Evolutionary conservation across 345 rosid genomes (phyloP).

Genomic region (Eucalyptus erythrocorys): DNA sequence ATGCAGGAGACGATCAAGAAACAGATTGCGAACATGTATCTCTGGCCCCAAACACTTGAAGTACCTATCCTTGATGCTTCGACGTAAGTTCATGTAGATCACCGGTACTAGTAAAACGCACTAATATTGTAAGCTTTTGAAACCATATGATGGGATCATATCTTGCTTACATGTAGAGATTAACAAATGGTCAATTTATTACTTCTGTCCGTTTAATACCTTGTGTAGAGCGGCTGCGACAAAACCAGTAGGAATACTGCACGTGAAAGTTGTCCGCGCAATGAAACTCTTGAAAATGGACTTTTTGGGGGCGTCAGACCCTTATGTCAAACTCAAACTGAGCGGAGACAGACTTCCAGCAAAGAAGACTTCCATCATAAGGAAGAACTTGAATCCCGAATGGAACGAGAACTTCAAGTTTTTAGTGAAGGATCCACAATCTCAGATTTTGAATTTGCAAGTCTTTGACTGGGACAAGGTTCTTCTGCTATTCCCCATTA

Average conservation of each 20-base stretch:
- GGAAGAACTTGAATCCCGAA: constrained; percentile 34
- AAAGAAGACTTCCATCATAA: constrained; percentile 29
- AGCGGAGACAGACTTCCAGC: constrained; percentile 28
- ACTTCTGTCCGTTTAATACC: not conserved
- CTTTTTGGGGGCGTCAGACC: constrained; percentile 38
- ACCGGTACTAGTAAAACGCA: not conserved
- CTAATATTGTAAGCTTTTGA: not conserved
- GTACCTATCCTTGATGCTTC: constrained; percentile 34
- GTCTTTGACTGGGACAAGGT: constrained; percentile 53
- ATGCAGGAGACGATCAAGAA: constrained; percentile 28
- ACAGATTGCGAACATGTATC: constrained; percentile 28
- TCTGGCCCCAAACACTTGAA: constrained; percentile 38
- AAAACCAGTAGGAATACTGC: constrained; percentile 39
- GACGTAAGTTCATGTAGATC: constrained; percentile 14
- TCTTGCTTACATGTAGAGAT: not conserved
- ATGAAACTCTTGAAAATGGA: constrained; percentile 34
- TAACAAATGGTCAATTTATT: not conserved
- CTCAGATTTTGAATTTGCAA: constrained; percentile 30
- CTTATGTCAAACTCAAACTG: constrained; percentile 33
- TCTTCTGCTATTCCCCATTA: not conserved
- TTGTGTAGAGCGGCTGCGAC: constrained; percentile 13
- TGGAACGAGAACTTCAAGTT: constrained; percentile 51
- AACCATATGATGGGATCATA: not conserved
- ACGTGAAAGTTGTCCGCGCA: constrained; percentile 34
- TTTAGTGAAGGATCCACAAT: constrained; percentile 25